Conservation (phyloP, 768 basidiomycete genomes). For the Rhodotorula sphaerocarpa region DNA sequence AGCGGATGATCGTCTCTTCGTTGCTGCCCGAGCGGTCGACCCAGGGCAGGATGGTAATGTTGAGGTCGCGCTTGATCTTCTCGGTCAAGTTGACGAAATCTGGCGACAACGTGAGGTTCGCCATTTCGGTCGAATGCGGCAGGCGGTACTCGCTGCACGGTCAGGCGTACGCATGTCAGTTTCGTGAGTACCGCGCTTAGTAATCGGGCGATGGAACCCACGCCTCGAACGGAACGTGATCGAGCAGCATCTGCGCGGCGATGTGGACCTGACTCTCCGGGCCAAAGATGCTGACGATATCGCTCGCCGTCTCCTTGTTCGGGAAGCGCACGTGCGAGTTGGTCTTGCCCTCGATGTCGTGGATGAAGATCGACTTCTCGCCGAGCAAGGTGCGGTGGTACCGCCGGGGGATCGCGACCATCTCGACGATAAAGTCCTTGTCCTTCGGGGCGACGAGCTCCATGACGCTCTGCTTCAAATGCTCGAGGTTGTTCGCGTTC, state of each 20-base stretch:
- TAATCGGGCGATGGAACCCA: slow-evolving; percentile 15
- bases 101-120: slow-evolving; percentile 62
- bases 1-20: slow-evolving; percentile 82
- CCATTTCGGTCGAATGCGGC: slow-evolving; percentile 71
- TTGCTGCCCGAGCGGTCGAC: slow-evolving; percentile 51
- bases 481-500: slow-evolving; percentile 88
- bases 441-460: slow-evolving; percentile 97
- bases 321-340: slow-evolving; percentile 84
- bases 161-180: too few relatives aligned
- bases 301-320: slow-evolving; percentile 86
- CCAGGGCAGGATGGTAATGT: slow-evolving; percentile 79
- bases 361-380: slow-evolving; percentile 94
- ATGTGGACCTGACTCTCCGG: slow-evolving; percentile 96
- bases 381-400: slow-evolving; percentile 92
- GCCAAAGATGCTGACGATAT: slow-evolving; percentile 90
- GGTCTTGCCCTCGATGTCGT: slow-evolving; percentile 92
- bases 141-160: slow-evolving; percentile 45
- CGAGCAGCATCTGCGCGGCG: slow-evolving; percentile 88
- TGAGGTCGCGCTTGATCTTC: slow-evolving; percentile 83
- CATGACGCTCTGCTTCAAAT: slow-evolving; percentile 92
- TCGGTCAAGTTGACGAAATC: slow-evolving; percentile 82
- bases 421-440: slow-evolving; percentile 92
- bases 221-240: slow-evolving; percentile 68
- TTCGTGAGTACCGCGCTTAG: too few relatives aligned
- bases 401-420: slow-evolving; percentile 81